Percentiles rank a stretch among this genome's conserved stretches.
Evolutionary conservation across 2,329 filamentous ascomycete species (phyloP).

Genomic region (Daldinia eschscholtzii): DNA sequence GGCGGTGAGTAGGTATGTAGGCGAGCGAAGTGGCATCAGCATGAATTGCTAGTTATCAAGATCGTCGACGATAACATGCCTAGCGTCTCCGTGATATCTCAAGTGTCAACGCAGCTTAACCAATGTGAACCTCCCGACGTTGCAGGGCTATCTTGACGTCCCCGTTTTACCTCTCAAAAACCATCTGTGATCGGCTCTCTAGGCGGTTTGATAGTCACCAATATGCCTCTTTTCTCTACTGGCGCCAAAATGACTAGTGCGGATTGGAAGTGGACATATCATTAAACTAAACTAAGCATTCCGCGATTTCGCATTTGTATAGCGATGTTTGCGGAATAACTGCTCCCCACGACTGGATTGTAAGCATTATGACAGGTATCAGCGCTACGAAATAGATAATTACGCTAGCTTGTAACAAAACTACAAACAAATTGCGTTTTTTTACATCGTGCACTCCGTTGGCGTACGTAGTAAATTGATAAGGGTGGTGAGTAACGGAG

Average conservation of each 20-base stretch:
- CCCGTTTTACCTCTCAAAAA: conserved; percentile 24
- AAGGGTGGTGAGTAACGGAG: conserved; percentile 12
- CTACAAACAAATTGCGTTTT: neutral
- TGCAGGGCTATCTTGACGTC: conserved; percentile 16
- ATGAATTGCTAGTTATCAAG: conserved; percentile 12
- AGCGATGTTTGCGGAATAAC: neutral
- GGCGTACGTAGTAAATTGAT: conserved; percentile 7
- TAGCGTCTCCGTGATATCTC: conserved; percentile 11
- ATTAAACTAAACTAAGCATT: neutral
- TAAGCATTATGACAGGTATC: neutral
- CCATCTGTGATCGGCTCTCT: conserved; percentile 35
- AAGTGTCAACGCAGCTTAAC: conserved; percentile 26
- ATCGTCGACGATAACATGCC: conserved; percentile 24
- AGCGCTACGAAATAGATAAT: neutral
- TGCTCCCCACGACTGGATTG: neutral
- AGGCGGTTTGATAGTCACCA: conserved; percentile 41
- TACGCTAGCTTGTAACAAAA: neutral
- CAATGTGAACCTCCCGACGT: conserved; percentile 30
- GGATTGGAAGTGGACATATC: conserved; percentile 9
- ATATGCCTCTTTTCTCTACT: conserved; percentile 30
- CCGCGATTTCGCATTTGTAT: neutral
- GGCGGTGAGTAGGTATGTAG: neutral
- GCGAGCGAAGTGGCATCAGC: conserved; percentile 1
- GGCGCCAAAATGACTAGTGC: conserved; percentile 15
- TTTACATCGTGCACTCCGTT: conserved; percentile 5